Percentiles rank a stretch among this genome's conserved stretches.
These are phyloP conservation scores for Rhizopus arrhizus DNA, from an alignment of 371 early-diverging fungal species.

Conservation along the genomic window DNA sequence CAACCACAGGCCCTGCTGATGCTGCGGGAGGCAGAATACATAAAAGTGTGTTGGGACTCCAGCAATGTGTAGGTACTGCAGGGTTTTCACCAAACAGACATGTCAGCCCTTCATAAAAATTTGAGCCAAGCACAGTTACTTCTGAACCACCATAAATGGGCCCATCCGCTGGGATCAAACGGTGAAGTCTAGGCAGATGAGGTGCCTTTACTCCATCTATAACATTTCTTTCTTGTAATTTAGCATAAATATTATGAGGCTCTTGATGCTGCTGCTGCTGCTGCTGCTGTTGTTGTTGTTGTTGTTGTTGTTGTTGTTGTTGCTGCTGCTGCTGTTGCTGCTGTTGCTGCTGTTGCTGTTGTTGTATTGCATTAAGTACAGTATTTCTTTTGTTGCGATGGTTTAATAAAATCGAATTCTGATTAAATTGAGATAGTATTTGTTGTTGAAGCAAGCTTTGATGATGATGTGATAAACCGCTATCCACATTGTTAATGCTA, in stretches of 20 bases:
- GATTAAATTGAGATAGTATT: constrained; percentile 25
- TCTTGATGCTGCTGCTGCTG: constrained; percentile 30
- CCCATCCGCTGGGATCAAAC: constrained; percentile 68
- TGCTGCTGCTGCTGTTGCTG: not conserved
- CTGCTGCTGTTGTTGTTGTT: constrained; percentile 24
- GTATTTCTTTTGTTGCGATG: not conserved
- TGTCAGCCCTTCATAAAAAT: constrained; percentile 66
- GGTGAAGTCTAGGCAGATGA: constrained; percentile 38
- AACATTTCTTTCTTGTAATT: constrained; percentile 20
- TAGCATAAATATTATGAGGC: constrained; percentile 35
- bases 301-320: constrained; percentile 6
- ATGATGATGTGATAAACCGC: constrained; percentile 7
- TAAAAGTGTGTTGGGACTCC: too few species aligned
- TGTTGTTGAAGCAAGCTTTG: constrained; percentile 26
- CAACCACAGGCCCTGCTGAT: too few species aligned
- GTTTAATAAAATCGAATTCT: constrained; percentile 15
- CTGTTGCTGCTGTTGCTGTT: not conserved
- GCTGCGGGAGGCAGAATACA: too few species aligned
- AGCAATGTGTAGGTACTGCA: constrained; percentile 43
- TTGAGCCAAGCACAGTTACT: constrained; percentile 70
- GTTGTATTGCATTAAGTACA: not conserved
- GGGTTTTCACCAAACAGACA: constrained; percentile 71
- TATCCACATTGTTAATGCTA: constrained; percentile 6
- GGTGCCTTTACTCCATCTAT: not conserved
- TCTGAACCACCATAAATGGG: constrained; percentile 76